Evolutionary conservation across 2,329 filamentous ascomycete species (phyloP), one percentile per base, ranked within the genome.

Genomic region (Diaporthe citriasiana): DNA sequence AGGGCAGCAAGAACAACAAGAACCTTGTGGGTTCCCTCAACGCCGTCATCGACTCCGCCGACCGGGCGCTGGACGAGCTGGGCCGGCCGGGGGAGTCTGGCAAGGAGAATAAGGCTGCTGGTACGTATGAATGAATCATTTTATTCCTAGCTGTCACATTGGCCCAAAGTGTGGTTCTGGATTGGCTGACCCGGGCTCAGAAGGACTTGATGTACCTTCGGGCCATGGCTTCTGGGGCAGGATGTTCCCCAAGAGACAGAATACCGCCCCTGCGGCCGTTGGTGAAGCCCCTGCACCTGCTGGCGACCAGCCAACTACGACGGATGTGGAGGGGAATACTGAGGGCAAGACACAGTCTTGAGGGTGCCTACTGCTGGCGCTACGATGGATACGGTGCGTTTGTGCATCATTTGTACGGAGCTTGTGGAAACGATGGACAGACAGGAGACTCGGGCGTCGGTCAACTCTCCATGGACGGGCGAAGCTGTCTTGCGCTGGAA

Each of bases 211-310:
- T 42, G 53, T 22, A 5, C 17, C 45, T 33, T 8, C 66, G 40
- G 47, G 51, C 27, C 68, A 35, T 12, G 57, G 68, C 1, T 56
- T 74, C n/a, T 74, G 74, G 74, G 74, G 66, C 27, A 68, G 55
- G 55, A 30, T 75, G 27, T 73, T 75, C 27, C 66, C 71, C 42
- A 68, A 69, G 17, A 57, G 57, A 1, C 63, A 66, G 45, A 17
- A n/a, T 13, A 30, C 60, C 33, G 42, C 42, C 7, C 19, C 42
- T 22, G 25, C 47, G 15, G 51, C 33, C 22, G n/a, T 33, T 35
- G 17, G 51, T 22, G 66, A 59, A 27, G 19, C 30, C 4, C 19
- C 59, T 30, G 42, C 13, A 12, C n/a, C 40, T 66, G 38, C 50
- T 57, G 66, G 53, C 25, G 47, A 6, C n/a, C 35, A 40, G 55